Conservation (phyloP, 2,329 filamentous ascomycete genomes). For the Parastagonospora nodorum region DNA sequence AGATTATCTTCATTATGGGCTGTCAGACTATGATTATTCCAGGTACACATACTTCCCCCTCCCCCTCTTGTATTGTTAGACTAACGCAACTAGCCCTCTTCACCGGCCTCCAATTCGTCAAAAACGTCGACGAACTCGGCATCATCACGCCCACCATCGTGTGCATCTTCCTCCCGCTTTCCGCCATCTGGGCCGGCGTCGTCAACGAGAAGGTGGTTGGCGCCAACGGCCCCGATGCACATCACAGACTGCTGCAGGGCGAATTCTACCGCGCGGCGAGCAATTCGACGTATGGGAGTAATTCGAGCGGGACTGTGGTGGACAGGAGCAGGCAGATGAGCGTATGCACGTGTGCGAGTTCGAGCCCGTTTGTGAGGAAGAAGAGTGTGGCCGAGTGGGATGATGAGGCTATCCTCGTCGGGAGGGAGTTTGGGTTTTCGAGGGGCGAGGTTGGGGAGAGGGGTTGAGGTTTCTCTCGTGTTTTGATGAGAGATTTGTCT, state of each 20-base stretch:
- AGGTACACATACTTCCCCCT: slow-evolving; percentile 47
- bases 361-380: slow-evolving; percentile 7
- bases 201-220: slow-evolving; percentile 28
- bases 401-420: slow-evolving; percentile 24
- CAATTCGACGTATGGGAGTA: slow-evolving; percentile 7
- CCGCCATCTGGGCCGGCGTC: slow-evolving; percentile 66
- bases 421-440: slow-evolving; percentile 29
- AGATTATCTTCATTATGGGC: slow-evolving; percentile 70
- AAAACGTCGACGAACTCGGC: slow-evolving; percentile 58
- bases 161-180: slow-evolving; percentile 67
- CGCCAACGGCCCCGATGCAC: slow-evolving; percentile 26
- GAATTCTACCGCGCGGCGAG: slow-evolving; percentile 23
- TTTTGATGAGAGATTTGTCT: not conserved
- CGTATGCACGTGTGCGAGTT: slow-evolving; percentile 16
- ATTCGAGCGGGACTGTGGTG: slow-evolving; percentile 8
- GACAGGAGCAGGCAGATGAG: slow-evolving; percentile 27
- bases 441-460: slow-evolving; percentile 11
- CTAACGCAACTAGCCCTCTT: slow-evolving; percentile 60
- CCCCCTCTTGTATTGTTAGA: slow-evolving; percentile 4
- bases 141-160: slow-evolving; percentile 63
- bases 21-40: slow-evolving; percentile 70
- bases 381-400: slow-evolving; percentile 3
- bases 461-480: no score
- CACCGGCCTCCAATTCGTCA: slow-evolving; percentile 61
- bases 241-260: slow-evolving; percentile 32